phyloP scores from a whole-genome alignment of 768 basidiomycete genomes.

The Mycena alexandri region DNA sequence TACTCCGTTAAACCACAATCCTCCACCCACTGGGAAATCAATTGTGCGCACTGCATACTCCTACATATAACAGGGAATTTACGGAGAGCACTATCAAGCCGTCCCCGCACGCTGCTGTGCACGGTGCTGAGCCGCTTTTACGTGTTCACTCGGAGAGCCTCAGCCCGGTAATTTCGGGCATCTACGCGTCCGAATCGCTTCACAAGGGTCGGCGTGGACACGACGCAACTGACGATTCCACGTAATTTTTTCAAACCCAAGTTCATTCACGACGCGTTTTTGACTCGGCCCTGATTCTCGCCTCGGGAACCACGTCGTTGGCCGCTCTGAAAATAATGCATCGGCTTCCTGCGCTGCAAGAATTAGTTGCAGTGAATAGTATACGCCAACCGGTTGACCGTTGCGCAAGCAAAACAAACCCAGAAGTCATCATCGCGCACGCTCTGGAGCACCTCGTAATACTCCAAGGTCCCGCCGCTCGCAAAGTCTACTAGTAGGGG shows the following conservation, averaged over 20 bases:
- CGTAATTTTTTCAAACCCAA: not conserved
- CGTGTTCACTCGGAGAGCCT: slow-evolving; percentile 16
- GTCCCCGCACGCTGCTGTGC: slow-evolving; percentile 1
- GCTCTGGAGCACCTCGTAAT: slow-evolving; percentile 14
- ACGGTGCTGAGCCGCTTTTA: slow-evolving; percentile 13
- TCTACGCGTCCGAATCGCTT: slow-evolving; percentile 13
- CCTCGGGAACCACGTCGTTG: slow-evolving; percentile 14
- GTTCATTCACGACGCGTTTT: not conserved
- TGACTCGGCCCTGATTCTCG: not conserved
- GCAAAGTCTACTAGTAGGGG: slow-evolving; percentile 14
- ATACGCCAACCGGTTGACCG: too few species aligned
- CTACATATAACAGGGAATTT: slow-evolving; percentile 14
- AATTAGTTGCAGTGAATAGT: slow-evolving; percentile 16
- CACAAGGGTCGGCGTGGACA: slow-evolving; percentile 16
- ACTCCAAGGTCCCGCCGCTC: slow-evolving; percentile 21
- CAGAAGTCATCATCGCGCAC: slow-evolving; percentile 18
- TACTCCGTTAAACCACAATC: not conserved
- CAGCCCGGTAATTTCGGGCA: slow-evolving; percentile 8
- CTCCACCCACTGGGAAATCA: slow-evolving; percentile 19
- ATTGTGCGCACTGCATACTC: slow-evolving; percentile 9
- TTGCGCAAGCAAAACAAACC: slow-evolving; percentile 16
- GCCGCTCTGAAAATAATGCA: slow-evolving; percentile 19
- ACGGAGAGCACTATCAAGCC: slow-evolving; percentile 13
- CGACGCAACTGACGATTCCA: slow-evolving; percentile 12
- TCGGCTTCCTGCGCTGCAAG: slow-evolving; percentile 14